Evolutionary conservation across 805 yeast genomes (phyloP).

Genomic region (Candida stauntonica): DNA sequence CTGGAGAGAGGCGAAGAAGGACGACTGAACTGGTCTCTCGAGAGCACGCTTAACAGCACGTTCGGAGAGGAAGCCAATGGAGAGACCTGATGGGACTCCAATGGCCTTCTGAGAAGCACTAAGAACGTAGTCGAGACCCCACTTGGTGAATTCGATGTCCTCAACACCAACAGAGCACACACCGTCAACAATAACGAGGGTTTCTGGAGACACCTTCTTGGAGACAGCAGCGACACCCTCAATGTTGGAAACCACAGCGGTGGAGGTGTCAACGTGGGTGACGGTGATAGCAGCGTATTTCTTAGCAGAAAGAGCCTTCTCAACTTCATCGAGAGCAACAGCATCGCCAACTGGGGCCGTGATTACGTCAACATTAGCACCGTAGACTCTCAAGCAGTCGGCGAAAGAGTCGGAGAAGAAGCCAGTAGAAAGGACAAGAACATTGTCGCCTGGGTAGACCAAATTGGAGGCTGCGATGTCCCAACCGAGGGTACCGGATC

Average conservation of each 20-base stretch:
- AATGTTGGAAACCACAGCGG: conserved; percentile 83
- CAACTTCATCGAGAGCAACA: conserved; percentile 54
- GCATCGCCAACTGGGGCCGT: conserved; percentile 71
- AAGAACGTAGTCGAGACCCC: conserved; percentile 86
- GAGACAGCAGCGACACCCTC: conserved; percentile 57
- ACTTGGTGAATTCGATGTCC: conserved; percentile 73
- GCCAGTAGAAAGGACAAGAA: conserved; percentile 83
- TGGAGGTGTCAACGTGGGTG: conserved; percentile 95
- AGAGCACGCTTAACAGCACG: conserved; percentile 68
- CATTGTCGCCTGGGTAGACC: conserved; percentile 60
- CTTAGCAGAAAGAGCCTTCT: conserved; percentile 45
- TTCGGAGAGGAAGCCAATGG: conserved; percentile 68
- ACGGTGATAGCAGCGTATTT: conserved; percentile 70
- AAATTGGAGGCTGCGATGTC: conserved; percentile 82
- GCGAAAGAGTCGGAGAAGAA: conserved; percentile 83
- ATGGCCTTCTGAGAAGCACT: conserved; percentile 95
- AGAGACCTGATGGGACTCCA: conserved; percentile 91
- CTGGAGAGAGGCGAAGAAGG: conserved; percentile 63
- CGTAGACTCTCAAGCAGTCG: conserved; percentile 67
- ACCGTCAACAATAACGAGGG: conserved; percentile 85
- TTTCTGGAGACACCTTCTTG: conserved; percentile 64
- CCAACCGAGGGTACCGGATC: conserved; percentile 96
- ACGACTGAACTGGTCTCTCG: conserved; percentile 39
- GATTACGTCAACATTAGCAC: conserved; percentile 68
- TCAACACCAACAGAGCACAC: conserved; percentile 95